Percentiles rank a stretch among this genome's conserved stretches.
Conservation (phyloP, 106 monocot species). For the Agapanthus africanus region DNA sequence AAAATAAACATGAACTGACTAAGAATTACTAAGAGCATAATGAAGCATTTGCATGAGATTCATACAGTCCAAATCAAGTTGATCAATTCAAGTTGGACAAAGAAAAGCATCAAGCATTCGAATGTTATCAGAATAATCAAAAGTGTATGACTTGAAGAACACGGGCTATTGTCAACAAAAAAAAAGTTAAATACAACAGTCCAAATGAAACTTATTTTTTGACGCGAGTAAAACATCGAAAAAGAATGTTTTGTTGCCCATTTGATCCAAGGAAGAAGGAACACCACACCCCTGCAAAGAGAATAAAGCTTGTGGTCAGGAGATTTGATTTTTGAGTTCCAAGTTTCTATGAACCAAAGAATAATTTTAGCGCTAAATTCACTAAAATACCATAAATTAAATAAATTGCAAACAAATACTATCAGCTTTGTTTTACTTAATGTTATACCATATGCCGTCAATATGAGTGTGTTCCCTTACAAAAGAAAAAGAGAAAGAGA, state of each 20-base stretch:
- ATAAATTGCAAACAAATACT: too few relatives aligned
- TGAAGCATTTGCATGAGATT: too few relatives aligned
- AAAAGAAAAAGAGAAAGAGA: too few relatives aligned
- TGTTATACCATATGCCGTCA: too few relatives aligned
- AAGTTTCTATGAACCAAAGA: background rate
- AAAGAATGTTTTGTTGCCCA: background rate
- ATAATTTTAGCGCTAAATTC: too few relatives aligned
- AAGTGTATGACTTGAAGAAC: background rate
- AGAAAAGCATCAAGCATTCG: background rate
- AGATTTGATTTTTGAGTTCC: background rate
- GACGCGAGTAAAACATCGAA: background rate
- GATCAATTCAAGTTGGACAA: background rate
- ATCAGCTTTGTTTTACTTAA: too few relatives aligned
- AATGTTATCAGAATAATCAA: background rate
- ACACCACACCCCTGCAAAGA: background rate
- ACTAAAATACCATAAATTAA: too few relatives aligned
- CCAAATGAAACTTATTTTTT: background rate
- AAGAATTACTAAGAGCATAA: too few relatives aligned
- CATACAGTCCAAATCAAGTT: too few relatives aligned
- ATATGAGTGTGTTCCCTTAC: too few relatives aligned
- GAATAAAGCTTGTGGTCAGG: background rate
- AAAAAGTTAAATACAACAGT: background rate
- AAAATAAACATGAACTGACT: too few relatives aligned
- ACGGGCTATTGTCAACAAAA: background rate
- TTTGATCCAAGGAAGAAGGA: background rate